Evolutionary conservation across 352 stramenopile genomes (phyloP), one percentile per base, ranked within the genome.

Genomic region (Pythium biforme): DNA sequence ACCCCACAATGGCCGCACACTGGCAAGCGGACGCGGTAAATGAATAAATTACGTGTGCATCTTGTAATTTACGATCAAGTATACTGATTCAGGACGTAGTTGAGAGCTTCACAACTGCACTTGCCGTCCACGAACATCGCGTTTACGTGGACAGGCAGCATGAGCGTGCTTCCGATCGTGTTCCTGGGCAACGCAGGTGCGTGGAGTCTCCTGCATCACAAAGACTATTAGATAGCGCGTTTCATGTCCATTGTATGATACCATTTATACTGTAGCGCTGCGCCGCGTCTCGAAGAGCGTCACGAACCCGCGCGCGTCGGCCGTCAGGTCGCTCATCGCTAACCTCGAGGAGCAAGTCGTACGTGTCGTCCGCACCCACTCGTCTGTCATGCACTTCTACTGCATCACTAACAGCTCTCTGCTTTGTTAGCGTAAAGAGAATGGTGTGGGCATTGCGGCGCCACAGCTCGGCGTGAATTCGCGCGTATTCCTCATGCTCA

Each of bases 401-500:
- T 12, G 7, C 31, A 37, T 37, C 31, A 37, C 37, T 43, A 40
- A 40, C 3, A 3, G 15, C 25, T 54, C 1, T 4, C 4, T 54
- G n/a, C 33, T 26, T 17, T 45, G 5, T 33, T 27, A 94, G 85
- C 77, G 79, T 9, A 66, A 79, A 29, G 76, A 92, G 50, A 75
- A 79, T 37, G 83, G 86, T 12, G 78, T 94, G 27, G 86, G 86
- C 22, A 86, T 94, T 48, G 86, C 86, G 17, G 86, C 80, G 12
- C 83, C 86, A 19, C 86, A 94, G 58, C 63, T 94, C 0, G 86
- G 81, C 0, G 72, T 88, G 62, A 94, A 91, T 58, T 49, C 83
- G 62, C 83, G 86, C 55, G 83, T 92, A 68, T 94, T 94, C 62
- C 70, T 94, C 41, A 92, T 92, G 83, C 74, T 92, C 47, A 83